Base-by-base conservation (phyloP, 2,329 filamentous ascomycete genomes). In the Daldinia sp. region DNA sequence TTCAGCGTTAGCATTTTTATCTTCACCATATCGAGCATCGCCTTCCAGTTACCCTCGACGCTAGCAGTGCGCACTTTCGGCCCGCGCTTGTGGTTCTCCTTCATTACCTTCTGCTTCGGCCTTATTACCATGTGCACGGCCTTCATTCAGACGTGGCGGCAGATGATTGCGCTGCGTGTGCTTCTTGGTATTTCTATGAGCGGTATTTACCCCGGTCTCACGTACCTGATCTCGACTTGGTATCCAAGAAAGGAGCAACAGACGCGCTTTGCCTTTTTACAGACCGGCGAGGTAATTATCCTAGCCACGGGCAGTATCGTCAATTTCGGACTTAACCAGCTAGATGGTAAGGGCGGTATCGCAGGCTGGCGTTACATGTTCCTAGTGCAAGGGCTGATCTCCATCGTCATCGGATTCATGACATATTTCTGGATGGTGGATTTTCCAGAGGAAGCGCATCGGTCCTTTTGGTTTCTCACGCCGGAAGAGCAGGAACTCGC, bases 1-100 rank as follows among this genome's bases (percentile, higher is more conserved):
- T 93, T 90, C 76, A 90, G 88, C 1, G 86, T 92, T 4, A 86
- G 89, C 23, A 92, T 93, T 64, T 90, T 92, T 80, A 91, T 92
- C 76, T 92, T 92, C 78, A 92, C 90, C 9, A 85, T 92, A 62
- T 84, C 89, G 4, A 89, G 86, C 73, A 89, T 93, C 44, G 84
- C 85, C 9, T 92, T 91, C 74, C 90, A 92, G 76, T 80, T 92
- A 6, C 90, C 90, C 0, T 89, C 88, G 1, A 92, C 90, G 0
- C 84, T 92, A 50, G 87, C 89, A 0, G 88, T 92, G 30, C 84
- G 90, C 53, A 84, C 87, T 0, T 82, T 91, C 55, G 90, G 90
- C 0, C 91, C 90, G 0, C 83, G 90, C 13, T 75, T 87, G 57
- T 87, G 86, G 79, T 91, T 91, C 79, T 88, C 88, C n/a, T 76